A percentile compares a stretch with the other conserved stretches of the same genome.
Conservation (phyloP, 2,329 filamentous ascomycete genomes). For the Anisogramma anomala region DNA sequence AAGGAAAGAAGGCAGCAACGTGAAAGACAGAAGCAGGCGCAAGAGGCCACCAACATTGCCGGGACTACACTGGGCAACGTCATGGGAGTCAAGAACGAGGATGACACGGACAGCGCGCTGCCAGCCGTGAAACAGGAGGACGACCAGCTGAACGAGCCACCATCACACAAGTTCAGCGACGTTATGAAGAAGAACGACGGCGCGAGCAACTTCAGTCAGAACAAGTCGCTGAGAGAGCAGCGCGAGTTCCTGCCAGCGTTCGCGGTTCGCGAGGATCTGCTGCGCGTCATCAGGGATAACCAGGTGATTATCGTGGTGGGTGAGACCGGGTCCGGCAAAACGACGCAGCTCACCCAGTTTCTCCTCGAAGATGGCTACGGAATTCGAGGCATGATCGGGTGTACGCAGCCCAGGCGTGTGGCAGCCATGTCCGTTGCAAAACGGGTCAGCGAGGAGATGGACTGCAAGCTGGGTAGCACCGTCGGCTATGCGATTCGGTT, state of each 20-base stretch:
- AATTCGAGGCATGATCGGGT: constrained; percentile 79
- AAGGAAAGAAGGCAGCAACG: constrained; percentile 84
- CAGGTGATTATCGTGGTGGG: constrained; percentile 95
- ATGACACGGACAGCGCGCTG: constrained; percentile 81
- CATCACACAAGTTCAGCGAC: constrained; percentile 66
- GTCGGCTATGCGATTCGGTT: constrained; percentile 98
- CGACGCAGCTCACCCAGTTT: constrained; percentile 93
- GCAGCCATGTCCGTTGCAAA: constrained; percentile 99
- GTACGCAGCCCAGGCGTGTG: constrained; percentile 90
- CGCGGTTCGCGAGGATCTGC: constrained; percentile 83
- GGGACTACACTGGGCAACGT: constrained; percentile 89
- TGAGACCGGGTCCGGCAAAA: constrained; percentile 95
- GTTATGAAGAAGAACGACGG: constrained; percentile 81
- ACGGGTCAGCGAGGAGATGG: constrained; percentile 97
- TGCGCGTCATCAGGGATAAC: constrained; percentile 89
- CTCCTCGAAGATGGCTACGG: constrained; percentile 92
- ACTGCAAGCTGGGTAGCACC: constrained; percentile 71
- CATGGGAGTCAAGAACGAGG: constrained; percentile 90
- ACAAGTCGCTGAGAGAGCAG: constrained; percentile 81
- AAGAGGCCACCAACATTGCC: constrained; percentile 85
- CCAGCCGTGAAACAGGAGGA: constrained; percentile 64
- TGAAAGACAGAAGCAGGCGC: constrained; percentile 85
- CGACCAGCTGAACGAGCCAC: constrained; percentile 19
- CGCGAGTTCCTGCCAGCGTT: constrained; percentile 90
- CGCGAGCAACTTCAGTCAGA: constrained; percentile 85